Evolutionary conservation across 2,329 filamentous ascomycete genomes (phyloP).

Genomic region (Blastomyces gilchristii): DNA sequence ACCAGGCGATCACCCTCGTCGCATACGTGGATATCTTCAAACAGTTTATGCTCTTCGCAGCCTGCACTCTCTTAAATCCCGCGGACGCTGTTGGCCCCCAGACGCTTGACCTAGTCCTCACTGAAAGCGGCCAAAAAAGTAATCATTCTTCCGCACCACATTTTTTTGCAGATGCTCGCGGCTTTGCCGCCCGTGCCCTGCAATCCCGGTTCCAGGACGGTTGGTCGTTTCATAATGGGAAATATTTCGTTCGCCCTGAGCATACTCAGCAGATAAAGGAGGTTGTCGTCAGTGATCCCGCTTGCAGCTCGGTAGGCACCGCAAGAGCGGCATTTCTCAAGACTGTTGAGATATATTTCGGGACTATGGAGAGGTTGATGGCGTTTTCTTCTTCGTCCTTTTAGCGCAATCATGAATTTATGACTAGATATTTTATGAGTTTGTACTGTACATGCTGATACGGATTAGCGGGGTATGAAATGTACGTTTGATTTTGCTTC

Average conservation of each 20-base stretch:
- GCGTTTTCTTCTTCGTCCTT: slow-evolving; percentile 11
- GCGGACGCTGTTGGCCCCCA: slow-evolving; percentile 12
- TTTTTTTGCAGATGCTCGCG: slow-evolving; percentile 21
- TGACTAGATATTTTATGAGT: neutral
- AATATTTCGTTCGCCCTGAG: slow-evolving; percentile 41
- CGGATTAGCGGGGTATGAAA: neutral
- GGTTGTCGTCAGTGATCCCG: slow-evolving; percentile 33
- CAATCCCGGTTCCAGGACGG: slow-evolving; percentile 34
- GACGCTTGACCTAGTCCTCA: slow-evolving; percentile 16
- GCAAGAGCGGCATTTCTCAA: slow-evolving; percentile 19
- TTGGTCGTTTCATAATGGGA: slow-evolving; percentile 38
- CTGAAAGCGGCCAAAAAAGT: neutral
- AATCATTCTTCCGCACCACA: slow-evolving; percentile 8
- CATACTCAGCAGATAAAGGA: slow-evolving; percentile 32
- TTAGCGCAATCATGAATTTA: neutral
- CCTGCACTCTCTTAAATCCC: slow-evolving; percentile 20
- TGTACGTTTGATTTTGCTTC: neutral
- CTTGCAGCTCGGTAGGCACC: slow-evolving; percentile 17
- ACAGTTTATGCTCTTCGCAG: slow-evolving; percentile 29
- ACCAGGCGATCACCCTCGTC: slow-evolving; percentile 19
- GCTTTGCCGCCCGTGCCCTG: slow-evolving; percentile 34
- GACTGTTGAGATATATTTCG: slow-evolving; percentile 19
- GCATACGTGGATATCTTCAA: slow-evolving; percentile 31
- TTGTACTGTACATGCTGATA: neutral
- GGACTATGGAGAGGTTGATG: slow-evolving; percentile 15